Base-by-base conservation (phyloP, 306 rosid genomes). In the Mucuna pruriens region DNA sequence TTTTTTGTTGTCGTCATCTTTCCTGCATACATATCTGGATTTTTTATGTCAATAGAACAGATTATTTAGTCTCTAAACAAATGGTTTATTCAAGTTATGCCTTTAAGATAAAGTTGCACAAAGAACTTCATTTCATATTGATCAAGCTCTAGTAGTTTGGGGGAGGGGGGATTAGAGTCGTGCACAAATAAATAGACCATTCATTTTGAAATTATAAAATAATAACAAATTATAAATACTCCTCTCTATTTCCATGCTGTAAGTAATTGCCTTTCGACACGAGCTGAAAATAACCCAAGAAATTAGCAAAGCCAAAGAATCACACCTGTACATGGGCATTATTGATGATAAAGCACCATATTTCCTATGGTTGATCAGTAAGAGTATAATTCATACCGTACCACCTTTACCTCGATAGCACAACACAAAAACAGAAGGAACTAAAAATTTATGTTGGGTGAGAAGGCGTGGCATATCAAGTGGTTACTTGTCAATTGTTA, bases 401-500 rank as follows among this genome's bases (percentile, higher is more conserved):
- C 45, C 77, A 51, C 33, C 66, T 45, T 78, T 13, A 25, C 70
- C 75, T 62, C 57, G 3, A 80, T 55, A 31, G 51, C 60, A 70
- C 62, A 81, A 69, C 78, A 64, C 23, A 68, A 45, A 29, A 77
- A 74, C n/a, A 12, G 42, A 45, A 81, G 69, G 0, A 78, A 71
- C 39, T 39, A 71, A 26, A 62, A 75, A 16, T 25, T 20, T n/a
- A 58, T 19, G 66, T 36, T 33, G 40, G 31, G 33, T 39, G 38
- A 61, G 36, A 86, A 62, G 57, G 73, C 5, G 33, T 77, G 25
- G 67, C 66, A 45, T 75, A 57, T 25, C 75, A 38, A 64, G 61
- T 63, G 39, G 71, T 80, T 87, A 84, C 76, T 72, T 73, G 54
- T 75, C 52, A 22, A 44, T 68, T 60, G 85, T 85, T 84, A 93